Percentiles rank a stretch among this genome's conserved stretches.
phyloP scores from a whole-genome alignment of 306 rosid genomes.

The Lathyrus oleraceus region DNA sequence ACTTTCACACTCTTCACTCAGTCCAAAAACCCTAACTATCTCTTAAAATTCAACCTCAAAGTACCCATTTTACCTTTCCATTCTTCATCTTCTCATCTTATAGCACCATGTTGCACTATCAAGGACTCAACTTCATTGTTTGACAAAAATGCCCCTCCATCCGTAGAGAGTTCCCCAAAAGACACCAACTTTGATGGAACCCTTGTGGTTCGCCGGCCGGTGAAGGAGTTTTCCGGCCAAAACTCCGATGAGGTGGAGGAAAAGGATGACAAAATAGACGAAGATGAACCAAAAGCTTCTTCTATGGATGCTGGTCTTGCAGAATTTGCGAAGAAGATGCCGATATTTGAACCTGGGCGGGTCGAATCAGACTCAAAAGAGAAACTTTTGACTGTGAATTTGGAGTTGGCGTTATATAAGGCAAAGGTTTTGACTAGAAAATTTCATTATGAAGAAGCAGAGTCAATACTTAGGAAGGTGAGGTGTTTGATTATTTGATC shows the following conservation, averaged over 20 bases:
- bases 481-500: neutral
- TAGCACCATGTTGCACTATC: conserved; percentile 52
- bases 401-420: conserved; percentile 80
- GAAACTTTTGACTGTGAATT: conserved; percentile 69
- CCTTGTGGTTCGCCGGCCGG: conserved; percentile 82
- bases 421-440: conserved; percentile 69
- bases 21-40: conserved; percentile 47
- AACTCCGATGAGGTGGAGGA: conserved; percentile 34
- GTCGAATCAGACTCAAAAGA: conserved; percentile 44
- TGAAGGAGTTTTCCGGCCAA: conserved; percentile 50
- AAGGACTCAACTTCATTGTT: conserved; percentile 52
- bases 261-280: conserved; percentile 17
- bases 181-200: conserved; percentile 33
- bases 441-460: conserved; percentile 62
- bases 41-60: conserved; percentile 52
- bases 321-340: conserved; percentile 75
- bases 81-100: conserved; percentile 38
- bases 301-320: conserved; percentile 55
- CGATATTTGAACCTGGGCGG: conserved; percentile 75
- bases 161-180: conserved; percentile 21
- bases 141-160: conserved; percentile 34
- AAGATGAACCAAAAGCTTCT: conserved; percentile 30
- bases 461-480: conserved; percentile 65
- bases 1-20: conserved; percentile 58
- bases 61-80: conserved; percentile 50